A percentile compares a stretch with the other conserved stretches of the same genome.
These are phyloP conservation scores for Tetrahymena borealis DNA, from an alignment of 73 alveolate genomes.

Conservation along the genomic window DNA sequence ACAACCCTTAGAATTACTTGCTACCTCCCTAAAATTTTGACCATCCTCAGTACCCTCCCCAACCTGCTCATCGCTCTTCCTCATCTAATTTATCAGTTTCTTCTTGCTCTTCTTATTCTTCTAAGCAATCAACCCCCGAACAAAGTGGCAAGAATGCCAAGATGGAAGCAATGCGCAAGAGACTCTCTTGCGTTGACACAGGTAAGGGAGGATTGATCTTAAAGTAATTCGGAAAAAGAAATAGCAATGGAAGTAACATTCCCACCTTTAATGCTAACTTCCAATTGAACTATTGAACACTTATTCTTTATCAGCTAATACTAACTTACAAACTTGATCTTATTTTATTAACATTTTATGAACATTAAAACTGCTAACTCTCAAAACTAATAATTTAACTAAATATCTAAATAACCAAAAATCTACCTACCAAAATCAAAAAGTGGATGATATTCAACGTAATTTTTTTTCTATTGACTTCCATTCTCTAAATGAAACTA, in stretches of 20 bases:
- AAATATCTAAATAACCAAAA: no score
- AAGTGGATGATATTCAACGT: no score
- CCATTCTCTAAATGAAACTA: no score
- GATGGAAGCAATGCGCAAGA: not conserved
- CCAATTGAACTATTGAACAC: not conserved
- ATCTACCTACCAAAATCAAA: no score
- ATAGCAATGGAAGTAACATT: not conserved
- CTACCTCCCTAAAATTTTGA: not conserved
- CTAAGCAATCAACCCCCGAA: not conserved
- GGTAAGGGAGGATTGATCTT: not conserved
- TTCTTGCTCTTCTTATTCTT: not conserved
- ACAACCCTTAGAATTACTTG: not conserved
- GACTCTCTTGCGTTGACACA: not conserved
- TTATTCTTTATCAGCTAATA: no score
- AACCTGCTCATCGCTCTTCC: not conserved
- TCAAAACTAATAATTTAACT: no score
- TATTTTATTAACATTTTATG: no score
- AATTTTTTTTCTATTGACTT: no score
- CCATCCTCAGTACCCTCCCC: not conserved
- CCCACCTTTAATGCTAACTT: not conserved
- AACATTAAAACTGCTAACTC: no score
- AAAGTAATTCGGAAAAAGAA: not conserved
- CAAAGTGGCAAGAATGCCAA: not conserved
- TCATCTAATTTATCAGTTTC: not conserved
- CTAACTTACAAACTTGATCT: no score